These are phyloP conservation scores for Xylariomycetidae sp. DNA, from an alignment of 2,329 filamentous ascomycete genomes.

Conservation along the genomic window DNA sequence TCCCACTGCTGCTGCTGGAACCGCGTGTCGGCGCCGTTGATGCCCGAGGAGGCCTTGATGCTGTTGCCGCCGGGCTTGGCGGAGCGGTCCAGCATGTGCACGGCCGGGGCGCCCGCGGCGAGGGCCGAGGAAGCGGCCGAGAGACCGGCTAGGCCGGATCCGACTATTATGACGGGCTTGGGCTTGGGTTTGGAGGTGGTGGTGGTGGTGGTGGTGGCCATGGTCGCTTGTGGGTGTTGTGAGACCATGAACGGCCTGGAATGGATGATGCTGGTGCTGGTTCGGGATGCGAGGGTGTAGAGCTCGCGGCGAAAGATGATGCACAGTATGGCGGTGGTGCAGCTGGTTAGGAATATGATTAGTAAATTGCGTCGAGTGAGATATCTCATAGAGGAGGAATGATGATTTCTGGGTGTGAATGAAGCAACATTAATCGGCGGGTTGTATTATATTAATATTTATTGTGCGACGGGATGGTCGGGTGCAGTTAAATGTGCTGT, in stretches of 20 bases:
- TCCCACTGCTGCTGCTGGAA: slow-evolving; percentile 43
- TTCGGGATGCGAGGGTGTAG: background rate
- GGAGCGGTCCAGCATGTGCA: slow-evolving; percentile 55
- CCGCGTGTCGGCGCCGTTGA: slow-evolving; percentile 57
- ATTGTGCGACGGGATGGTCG: too few species aligned
- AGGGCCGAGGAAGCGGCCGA: slow-evolving; percentile 55
- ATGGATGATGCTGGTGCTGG: background rate
- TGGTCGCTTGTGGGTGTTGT: background rate
- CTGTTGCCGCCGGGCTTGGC: slow-evolving; percentile 59
- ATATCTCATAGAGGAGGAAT: too few species aligned
- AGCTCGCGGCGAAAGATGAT: background rate
- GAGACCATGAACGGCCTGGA: background rate
- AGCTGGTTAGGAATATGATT: background rate
- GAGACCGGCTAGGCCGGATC: slow-evolving; percentile 60
- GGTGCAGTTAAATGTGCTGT: too few species aligned
- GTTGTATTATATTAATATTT: too few species aligned
- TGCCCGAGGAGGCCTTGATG: slow-evolving; percentile 64
- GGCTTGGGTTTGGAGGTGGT: background rate
- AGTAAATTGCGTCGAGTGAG: background rate
- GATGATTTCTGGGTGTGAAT: too few species aligned
- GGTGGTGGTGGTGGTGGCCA: background rate
- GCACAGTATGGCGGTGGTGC: slow-evolving; percentile 1
- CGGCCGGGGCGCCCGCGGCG: slow-evolving; percentile 42
- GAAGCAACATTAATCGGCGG: too few species aligned
- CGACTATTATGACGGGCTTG: slow-evolving; percentile 54